Evolutionary conservation across 2,329 filamentous ascomycete species (phyloP).

Genomic region (Magnaporthiopsis incrustans): DNA sequence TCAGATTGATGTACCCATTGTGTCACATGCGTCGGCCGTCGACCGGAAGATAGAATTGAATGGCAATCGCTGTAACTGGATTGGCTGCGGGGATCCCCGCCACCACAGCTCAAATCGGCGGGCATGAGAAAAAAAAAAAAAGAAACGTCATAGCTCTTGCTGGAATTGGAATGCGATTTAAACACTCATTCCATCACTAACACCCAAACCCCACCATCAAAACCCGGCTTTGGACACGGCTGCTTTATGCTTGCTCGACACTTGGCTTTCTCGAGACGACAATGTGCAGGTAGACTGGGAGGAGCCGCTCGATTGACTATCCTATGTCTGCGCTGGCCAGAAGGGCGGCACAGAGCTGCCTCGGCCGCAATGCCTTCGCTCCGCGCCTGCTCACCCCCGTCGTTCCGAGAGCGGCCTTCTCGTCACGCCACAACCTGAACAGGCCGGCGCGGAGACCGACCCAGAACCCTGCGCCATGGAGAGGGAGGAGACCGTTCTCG

Average conservation of each 20-base stretch:
- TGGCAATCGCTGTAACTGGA: background rate
- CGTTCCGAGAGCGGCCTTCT: background rate
- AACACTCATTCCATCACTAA: background rate
- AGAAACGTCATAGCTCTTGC: background rate
- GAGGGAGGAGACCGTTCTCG: slow-evolving; percentile 15
- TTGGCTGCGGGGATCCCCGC: background rate
- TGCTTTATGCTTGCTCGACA: background rate
- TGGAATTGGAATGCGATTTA: background rate
- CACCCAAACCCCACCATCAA: background rate
- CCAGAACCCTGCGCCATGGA: background rate
- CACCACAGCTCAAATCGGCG: background rate
- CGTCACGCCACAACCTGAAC: background rate
- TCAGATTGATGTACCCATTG: background rate
- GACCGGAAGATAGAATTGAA: background rate
- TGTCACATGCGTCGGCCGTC: background rate
- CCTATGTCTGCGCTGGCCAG: slow-evolving; percentile 1
- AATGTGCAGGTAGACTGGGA: background rate
- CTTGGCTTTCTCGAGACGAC: background rate
- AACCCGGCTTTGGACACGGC: background rate
- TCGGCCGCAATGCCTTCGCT: background rate
- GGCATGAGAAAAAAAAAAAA: background rate
- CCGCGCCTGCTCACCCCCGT: background rate
- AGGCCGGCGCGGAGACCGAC: background rate
- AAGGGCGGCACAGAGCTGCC: background rate
- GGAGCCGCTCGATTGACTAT: background rate